Conservation (phyloP, 441 rosid species). For the Euphorbia schlechtendalii region DNA sequence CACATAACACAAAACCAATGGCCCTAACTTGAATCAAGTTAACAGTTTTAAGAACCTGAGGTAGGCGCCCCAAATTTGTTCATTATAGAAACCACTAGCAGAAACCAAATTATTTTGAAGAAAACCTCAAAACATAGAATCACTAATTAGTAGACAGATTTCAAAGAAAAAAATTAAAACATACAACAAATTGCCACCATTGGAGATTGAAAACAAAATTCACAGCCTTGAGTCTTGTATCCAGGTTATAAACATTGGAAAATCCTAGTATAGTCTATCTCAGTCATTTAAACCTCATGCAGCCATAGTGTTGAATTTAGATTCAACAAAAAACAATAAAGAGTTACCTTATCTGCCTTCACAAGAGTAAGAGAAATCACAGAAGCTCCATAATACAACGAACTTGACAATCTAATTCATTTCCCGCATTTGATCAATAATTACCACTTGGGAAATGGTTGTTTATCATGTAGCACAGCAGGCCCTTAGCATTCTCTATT, state of each 20-base stretch:
- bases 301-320: background rate
- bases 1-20: too few relatives aligned
- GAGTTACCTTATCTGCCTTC: conserved; percentile 55
- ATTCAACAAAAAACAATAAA: background rate
- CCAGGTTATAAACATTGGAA: background rate
- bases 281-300: background rate
- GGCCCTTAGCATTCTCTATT: conserved; percentile 54
- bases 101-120: too few relatives aligned
- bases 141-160: too few relatives aligned
- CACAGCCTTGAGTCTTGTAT: too few relatives aligned
- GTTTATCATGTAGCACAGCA: conserved; percentile 51
- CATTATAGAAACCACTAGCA: too few relatives aligned
- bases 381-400: conserved; percentile 77
- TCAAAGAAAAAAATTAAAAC: too few relatives aligned
- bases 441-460: conserved; percentile 56
- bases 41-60: too few relatives aligned
- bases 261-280: background rate
- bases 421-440: conserved; percentile 62
- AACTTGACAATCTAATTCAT: conserved; percentile 52
- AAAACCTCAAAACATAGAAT: too few relatives aligned
- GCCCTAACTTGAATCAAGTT: too few relatives aligned
- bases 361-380: conserved; percentile 54
- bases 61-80: too few relatives aligned
- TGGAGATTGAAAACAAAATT: too few relatives aligned
- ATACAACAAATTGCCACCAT: too few relatives aligned